Evolutionary conservation across 1,139 yeast genomes (phyloP).

Genomic region (Zygoascus meyerae): DNA sequence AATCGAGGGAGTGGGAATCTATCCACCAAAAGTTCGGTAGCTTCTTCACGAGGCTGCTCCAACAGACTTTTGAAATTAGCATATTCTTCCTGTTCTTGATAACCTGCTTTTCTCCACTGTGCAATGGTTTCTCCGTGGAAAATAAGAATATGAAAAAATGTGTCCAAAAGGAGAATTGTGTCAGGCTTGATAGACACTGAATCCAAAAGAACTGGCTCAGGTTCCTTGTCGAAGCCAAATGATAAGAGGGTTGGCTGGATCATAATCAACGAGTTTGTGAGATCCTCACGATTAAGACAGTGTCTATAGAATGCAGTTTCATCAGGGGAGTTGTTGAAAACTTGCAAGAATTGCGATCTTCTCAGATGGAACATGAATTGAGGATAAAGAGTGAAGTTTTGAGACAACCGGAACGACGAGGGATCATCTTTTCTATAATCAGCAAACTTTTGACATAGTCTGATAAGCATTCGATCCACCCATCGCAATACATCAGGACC

Average conservation of each 20-base stretch:
- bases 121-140: conserved; percentile 95
- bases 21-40: conserved; percentile 83
- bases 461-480: conserved; percentile 79
- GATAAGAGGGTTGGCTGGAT: conserved; percentile 93
- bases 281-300: conserved; percentile 83
- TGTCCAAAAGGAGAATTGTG: conserved; percentile 79
- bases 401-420: conserved; percentile 68
- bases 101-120: conserved; percentile 93
- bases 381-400: conserved; percentile 81
- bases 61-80: conserved; percentile 80
- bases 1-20: conserved; percentile 96
- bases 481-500: conserved; percentile 70
- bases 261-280: conserved; percentile 90
- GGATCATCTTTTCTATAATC: conserved; percentile 77
- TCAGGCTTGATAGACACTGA: conserved; percentile 90
- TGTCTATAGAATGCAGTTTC: conserved; percentile 98
- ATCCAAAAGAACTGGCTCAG: conserved; percentile 91
- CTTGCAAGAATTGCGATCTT: conserved; percentile 94
- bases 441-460: conserved; percentile 81
- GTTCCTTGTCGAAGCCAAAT: conserved; percentile 69
- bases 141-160: conserved; percentile 92
- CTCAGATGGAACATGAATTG: conserved; percentile 94
- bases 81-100: conserved; percentile 86
- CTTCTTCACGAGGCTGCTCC: conserved; percentile 88
- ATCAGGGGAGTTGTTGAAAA: conserved; percentile 96